Evolutionary conservation across 1,284 basidiomycete species (phyloP).

Genomic region (Termitomyces sp.): DNA sequence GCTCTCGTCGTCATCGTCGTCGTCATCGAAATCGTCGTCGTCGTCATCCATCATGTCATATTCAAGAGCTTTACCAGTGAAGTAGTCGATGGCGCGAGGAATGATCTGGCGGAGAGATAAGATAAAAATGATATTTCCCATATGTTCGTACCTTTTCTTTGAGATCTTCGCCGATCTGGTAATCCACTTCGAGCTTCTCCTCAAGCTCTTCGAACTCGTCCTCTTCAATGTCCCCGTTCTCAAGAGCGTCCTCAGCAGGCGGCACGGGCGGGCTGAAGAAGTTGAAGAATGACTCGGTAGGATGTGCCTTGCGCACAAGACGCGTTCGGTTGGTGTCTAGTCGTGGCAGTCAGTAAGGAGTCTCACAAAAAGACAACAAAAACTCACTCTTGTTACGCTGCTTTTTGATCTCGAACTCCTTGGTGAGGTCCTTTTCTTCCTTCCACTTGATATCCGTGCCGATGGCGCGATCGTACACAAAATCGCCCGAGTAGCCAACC

Average conservation of each 20-base stretch:
- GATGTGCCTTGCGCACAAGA: conserved; percentile 83
- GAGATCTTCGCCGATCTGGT: conserved; percentile 97
- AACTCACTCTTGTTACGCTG: conserved; percentile 93
- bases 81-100: conserved; percentile 92
- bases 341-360: conserved; percentile 1
- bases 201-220: conserved; percentile 88
- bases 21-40: conserved; percentile 59
- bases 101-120: conserved; percentile 58
- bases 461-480: conserved; percentile 90
- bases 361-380: background rate
- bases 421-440: conserved; percentile 96
- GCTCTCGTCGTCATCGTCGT: conserved; percentile 62
- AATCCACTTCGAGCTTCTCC: conserved; percentile 92
- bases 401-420: conserved; percentile 98
- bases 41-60: conserved; percentile 80
- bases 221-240: conserved; percentile 77
- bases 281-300: conserved; percentile 95
- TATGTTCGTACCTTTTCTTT: conserved; percentile 76
- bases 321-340: conserved; percentile 91
- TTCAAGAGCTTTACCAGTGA: conserved; percentile 93
- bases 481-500: conserved; percentile 92
- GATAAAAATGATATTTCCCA: background rate
- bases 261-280: conserved; percentile 90
- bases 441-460: conserved; percentile 95
- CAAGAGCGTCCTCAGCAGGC: conserved; percentile 63